Evolutionary conservation across 2,329 filamentous ascomycete species (phyloP).

Genomic region (Fusarium sororula): DNA sequence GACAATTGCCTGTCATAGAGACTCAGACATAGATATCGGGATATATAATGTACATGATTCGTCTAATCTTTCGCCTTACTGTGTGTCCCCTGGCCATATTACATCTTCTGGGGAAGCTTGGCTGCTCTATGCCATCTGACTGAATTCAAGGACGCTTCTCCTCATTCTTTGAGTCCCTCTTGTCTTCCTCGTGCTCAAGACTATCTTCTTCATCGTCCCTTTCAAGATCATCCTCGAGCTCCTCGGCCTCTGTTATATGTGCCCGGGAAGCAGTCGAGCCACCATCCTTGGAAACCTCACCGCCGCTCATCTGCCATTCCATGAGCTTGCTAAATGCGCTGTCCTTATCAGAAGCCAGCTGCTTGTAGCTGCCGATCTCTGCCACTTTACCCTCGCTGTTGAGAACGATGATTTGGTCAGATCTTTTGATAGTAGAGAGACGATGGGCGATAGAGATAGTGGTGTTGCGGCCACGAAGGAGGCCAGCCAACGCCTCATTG

Average conservation of each 20-base stretch:
- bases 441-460: constrained; percentile 98
- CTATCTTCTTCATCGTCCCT: constrained; percentile 49
- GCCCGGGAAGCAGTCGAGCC: constrained; percentile 46
- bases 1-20: constrained; percentile 30
- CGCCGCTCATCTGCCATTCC: constrained; percentile 98
- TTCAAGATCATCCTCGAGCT: constrained; percentile 60
- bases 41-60: constrained; percentile 45
- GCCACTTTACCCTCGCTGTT: constrained; percentile 87
- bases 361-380: constrained; percentile 84
- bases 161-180: constrained; percentile 20
- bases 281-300: constrained; percentile 64
- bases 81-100: constrained; percentile 24
- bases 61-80: constrained; percentile 31
- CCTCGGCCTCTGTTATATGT: constrained; percentile 61
- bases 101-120: constrained; percentile 18
- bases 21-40: constrained; percentile 39
- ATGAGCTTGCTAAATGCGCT: constrained; percentile 95
- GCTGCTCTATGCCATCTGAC: neutral
- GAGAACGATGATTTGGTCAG: constrained; percentile 93
- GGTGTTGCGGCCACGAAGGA: constrained; percentile 89
- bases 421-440: constrained; percentile 94
- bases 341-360: constrained; percentile 75
- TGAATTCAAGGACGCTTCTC: constrained; percentile 33
- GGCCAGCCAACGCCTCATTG: constrained; percentile 83
- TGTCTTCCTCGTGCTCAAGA: constrained; percentile 44